Evolutionary conservation across 495 filamentous ascomycete species (phyloP).

Genomic region (Neurospora pannonica): DNA sequence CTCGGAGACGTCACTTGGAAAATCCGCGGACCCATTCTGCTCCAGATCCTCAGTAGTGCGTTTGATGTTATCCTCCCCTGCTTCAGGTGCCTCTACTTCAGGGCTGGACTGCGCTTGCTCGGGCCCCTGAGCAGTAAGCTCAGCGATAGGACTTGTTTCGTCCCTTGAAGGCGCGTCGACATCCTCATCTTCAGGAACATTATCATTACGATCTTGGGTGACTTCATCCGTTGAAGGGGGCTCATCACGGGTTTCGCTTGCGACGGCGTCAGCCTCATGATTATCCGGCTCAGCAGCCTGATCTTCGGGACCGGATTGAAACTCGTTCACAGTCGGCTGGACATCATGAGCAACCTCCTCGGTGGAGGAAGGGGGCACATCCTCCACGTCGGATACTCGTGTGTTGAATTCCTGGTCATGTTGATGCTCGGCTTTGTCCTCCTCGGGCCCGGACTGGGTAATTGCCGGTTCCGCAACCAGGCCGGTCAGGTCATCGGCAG

Average conservation of each 20-base stretch:
- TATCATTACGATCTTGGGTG: background rate
- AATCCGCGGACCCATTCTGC: background rate
- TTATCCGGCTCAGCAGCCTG: background rate
- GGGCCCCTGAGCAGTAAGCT: background rate
- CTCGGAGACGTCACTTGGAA: background rate
- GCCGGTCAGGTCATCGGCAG: background rate
- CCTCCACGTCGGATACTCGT: background rate
- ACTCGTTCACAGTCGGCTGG: background rate
- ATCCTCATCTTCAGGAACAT: background rate
- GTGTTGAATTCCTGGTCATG: background rate
- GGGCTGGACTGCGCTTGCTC: background rate
- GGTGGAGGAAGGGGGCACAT: background rate
- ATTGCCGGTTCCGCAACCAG: background rate
- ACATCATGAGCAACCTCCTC: background rate
- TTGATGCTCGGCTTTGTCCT: background rate
- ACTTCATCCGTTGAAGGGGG: background rate
- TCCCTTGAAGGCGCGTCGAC: background rate
- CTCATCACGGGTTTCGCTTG: background rate
- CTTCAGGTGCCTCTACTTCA: background rate
- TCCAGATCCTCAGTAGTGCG: background rate
- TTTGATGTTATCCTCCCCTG: background rate
- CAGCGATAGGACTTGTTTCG: background rate
- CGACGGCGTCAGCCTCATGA: background rate
- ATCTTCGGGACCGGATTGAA: background rate
- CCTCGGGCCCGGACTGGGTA: background rate